These are phyloP conservation scores for Gossypium gossypioides DNA, from an alignment of 441 rosid genomes.

Conservation along the genomic window DNA sequence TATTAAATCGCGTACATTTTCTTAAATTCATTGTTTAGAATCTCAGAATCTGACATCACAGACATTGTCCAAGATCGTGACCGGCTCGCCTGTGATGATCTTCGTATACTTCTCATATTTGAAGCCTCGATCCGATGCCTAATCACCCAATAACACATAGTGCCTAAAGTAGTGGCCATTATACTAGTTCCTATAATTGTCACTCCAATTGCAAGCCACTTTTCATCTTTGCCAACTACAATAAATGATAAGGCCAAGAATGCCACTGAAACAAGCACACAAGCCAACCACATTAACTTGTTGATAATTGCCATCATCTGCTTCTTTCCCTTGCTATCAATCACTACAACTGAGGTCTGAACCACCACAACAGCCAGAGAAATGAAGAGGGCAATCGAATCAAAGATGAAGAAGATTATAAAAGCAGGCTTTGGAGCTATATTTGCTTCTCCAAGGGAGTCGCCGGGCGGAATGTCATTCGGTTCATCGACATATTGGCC, in stretches of 20 bases:
- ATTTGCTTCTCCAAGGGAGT: slow-evolving; percentile 66
- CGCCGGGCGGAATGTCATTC: slow-evolving; percentile 30
- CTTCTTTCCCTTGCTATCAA: slow-evolving; percentile 81
- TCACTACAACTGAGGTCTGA: slow-evolving; percentile 90
- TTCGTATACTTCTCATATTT: slow-evolving; percentile 53
- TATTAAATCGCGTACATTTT: slow-evolving; percentile 76
- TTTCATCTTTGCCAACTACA: slow-evolving; percentile 61
- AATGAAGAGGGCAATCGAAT: slow-evolving; percentile 78
- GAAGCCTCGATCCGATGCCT: slow-evolving; percentile 68
- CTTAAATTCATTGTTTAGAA: slow-evolving; percentile 59
- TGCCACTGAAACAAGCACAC: slow-evolving; percentile 69
- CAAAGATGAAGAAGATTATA: slow-evolving; percentile 68
- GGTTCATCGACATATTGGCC: slow-evolving; percentile 63
- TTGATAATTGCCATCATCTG: slow-evolving; percentile 87
- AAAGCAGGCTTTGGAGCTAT: slow-evolving; percentile 54
- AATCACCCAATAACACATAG: slow-evolving; percentile 85
- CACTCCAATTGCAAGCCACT: slow-evolving; percentile 61
- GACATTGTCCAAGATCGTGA: slow-evolving; percentile 47
- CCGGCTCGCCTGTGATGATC: slow-evolving; percentile 49
- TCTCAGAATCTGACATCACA: slow-evolving; percentile 55
- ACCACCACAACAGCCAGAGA: slow-evolving; percentile 88
- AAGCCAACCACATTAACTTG: slow-evolving; percentile 93
- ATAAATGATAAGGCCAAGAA: slow-evolving; percentile 66
- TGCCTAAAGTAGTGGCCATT: slow-evolving; percentile 79
- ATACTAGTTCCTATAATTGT: slow-evolving; percentile 67